phyloP scores from a whole-genome alignment of 2,329 filamentous ascomycete species.

The Capronia epimyces region DNA sequence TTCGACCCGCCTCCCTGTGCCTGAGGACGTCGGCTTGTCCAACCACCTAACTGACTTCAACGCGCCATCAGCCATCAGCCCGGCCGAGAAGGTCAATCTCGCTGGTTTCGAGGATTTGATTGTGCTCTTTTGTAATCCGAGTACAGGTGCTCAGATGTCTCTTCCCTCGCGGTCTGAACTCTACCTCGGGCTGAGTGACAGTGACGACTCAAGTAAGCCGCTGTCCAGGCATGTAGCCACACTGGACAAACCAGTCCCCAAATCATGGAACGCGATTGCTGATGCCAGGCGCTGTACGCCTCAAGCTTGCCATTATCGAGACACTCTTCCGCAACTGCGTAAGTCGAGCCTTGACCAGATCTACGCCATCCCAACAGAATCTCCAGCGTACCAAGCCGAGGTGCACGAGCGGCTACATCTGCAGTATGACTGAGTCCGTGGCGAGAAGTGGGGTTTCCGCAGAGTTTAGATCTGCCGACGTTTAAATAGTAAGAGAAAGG shows the following conservation, averaged over 20 bases:
- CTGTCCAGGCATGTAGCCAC: slow-evolving; percentile 5
- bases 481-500: slow-evolving; percentile 38
- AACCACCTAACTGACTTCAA: slow-evolving; percentile 33
- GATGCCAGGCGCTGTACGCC: slow-evolving; percentile 43
- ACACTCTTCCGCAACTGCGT: slow-evolving; percentile 32
- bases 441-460: slow-evolving; percentile 36
- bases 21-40: slow-evolving; percentile 40
- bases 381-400: slow-evolving; percentile 39
- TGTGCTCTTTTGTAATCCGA: slow-evolving; percentile 42
- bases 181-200: no score
- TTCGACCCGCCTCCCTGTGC: slow-evolving; percentile 36
- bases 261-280: slow-evolving; percentile 41
- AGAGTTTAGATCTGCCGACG: slow-evolving; percentile 36
- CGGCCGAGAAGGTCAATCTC: slow-evolving; percentile 28
- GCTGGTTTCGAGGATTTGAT: slow-evolving; percentile 36
- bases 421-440: slow-evolving; percentile 40
- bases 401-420: slow-evolving; percentile 37
- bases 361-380: slow-evolving; percentile 40
- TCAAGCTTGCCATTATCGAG: slow-evolving; percentile 43
- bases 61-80: slow-evolving; percentile 33
- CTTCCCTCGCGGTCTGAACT: not conserved
- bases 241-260: slow-evolving; percentile 38
- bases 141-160: slow-evolving; percentile 7
- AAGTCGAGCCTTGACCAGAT: slow-evolving; percentile 33
- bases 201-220: slow-evolving; percentile 23